Evolutionary conservation across 2,329 filamentous ascomycete genomes (phyloP), one percentile per base, ranked within the genome.

Genomic region (Fusarium beomiforme): DNA sequence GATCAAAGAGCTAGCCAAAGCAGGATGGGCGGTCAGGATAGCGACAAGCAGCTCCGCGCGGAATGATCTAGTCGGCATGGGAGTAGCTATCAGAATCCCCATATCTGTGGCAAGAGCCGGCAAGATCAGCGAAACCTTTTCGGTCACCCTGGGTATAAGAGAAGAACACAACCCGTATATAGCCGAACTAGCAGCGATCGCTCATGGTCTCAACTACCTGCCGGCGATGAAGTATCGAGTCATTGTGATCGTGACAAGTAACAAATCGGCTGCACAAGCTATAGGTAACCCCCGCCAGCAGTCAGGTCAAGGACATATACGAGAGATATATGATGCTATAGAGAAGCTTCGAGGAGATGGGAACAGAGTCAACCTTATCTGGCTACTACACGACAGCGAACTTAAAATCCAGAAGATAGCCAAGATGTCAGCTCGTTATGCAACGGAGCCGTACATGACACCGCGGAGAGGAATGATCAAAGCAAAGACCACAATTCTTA

Each of bases 31-130:
- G 19, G 36, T 34, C 34, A 46, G 66, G 59, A 60, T 69, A n/a
- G 65, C 67, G 29, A 69, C 70, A 23, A 72, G 73, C 46, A 71
- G 68, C 24, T 74, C 66, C 8, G 60, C 61, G 19, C 46, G 69
- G 26, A 69, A 71, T 42, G 67, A 62, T 9, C 24, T 73, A 23
- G 68, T 74, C n/a, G 68, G 68, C 19, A 67, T 71, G 14, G 58
- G 68, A 21, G 63, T 70, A 13, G 33, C 41, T 2, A 14, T 43
- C 63, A 11, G 44, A 64, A 49, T 67, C 14, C 42, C 59, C 5
- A 21, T 37, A 21, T 55, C 21, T 13, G 8, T 24, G 16, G 46
- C 46, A 21, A 36, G 46, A 26, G 46, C 46, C 31, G 37, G 37
- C 26, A 54, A 54, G 37, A 42, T 29, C 24, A 53, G 6, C 19